These are phyloP conservation scores for Musa balbisiana DNA, from an alignment of 202 grass and related monocot genomes.

Conservation along the genomic window DNA sequence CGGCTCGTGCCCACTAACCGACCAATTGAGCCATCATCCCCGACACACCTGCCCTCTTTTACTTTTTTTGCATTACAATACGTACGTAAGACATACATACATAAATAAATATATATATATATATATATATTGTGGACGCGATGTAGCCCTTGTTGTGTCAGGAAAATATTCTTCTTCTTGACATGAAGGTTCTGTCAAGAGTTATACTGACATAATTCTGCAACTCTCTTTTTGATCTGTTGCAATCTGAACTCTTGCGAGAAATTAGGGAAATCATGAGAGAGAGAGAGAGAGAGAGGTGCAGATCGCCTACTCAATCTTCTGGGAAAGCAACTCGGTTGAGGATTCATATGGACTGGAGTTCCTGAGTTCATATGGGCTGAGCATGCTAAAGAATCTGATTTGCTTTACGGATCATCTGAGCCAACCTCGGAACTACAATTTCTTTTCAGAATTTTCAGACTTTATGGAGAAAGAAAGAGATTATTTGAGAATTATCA, in stretches of 20 bases:
- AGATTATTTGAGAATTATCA: conserved; percentile 18
- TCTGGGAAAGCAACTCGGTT: conserved; percentile 15
- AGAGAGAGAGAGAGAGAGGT: neutral
- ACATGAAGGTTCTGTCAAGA: conserved; percentile 8
- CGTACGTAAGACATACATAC: no score
- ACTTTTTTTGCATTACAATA: neutral
- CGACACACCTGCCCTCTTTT: neutral
- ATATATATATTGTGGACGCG: no score
- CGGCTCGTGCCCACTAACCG: neutral
- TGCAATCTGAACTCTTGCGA: conserved; percentile 4
- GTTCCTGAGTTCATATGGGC: conserved; percentile 19
- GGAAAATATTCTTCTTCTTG: conserved; percentile 5
- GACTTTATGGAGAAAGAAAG: neutral
- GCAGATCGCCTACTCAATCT: neutral
- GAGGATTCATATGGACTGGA: conserved; percentile 18
- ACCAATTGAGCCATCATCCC: no score
- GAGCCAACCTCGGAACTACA: conserved; percentile 25
- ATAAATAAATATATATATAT: no score
- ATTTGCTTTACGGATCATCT: conserved; percentile 8
- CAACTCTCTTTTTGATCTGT: neutral
- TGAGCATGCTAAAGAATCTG: conserved; percentile 11
- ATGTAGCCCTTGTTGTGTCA: neutral
- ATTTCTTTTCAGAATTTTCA: conserved; percentile 10
- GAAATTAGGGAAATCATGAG: neutral
- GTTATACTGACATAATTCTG: conserved; percentile 12